phyloP scores from a whole-genome alignment of 1,284 basidiomycete species.

The Apiotrichum laibachii region DNA sequence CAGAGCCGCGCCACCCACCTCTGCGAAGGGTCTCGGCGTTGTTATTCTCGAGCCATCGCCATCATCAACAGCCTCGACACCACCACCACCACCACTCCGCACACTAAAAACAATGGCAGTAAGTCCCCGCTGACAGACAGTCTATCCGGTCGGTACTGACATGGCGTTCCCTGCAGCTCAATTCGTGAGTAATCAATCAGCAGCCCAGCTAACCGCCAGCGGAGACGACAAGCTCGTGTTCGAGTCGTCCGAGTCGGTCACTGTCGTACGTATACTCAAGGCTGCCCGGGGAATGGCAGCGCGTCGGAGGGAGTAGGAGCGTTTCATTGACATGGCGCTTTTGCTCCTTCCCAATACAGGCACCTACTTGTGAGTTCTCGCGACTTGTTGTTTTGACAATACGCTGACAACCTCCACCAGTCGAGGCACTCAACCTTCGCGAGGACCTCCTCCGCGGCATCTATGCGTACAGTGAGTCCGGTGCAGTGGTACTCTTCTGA shows the following conservation, averaged over 20 bases:
- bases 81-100: slow-evolving; percentile 2
- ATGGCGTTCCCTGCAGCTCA: slow-evolving; percentile 35
- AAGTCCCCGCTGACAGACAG: slow-evolving; percentile 51
- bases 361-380: slow-evolving; percentile 50
- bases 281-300: slow-evolving; percentile 28
- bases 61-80: slow-evolving; percentile 5
- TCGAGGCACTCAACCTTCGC: slow-evolving; percentile 91
- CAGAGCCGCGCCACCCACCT: slow-evolving; percentile 18
- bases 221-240: slow-evolving; percentile 80
- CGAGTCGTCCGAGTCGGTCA: slow-evolving; percentile 94
- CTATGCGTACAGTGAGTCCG: slow-evolving; percentile 90
- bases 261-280: slow-evolving; percentile 55
- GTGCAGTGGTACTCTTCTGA: background rate
- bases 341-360: slow-evolving; percentile 51
- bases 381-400: slow-evolving; percentile 34
- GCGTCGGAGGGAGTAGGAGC: slow-evolving; percentile 48
- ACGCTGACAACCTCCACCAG: slow-evolving; percentile 58
- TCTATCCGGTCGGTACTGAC: slow-evolving; percentile 7
- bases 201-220: slow-evolving; percentile 22
- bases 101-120: slow-evolving; percentile 61
- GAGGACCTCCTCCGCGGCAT: slow-evolving; percentile 94
- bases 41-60: background rate
- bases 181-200: slow-evolving; percentile 32
- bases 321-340: slow-evolving; percentile 44
- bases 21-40: background rate